Conservation (phyloP, 352 stramenopile genomes). For the Phytophthora uliginosa region DNA sequence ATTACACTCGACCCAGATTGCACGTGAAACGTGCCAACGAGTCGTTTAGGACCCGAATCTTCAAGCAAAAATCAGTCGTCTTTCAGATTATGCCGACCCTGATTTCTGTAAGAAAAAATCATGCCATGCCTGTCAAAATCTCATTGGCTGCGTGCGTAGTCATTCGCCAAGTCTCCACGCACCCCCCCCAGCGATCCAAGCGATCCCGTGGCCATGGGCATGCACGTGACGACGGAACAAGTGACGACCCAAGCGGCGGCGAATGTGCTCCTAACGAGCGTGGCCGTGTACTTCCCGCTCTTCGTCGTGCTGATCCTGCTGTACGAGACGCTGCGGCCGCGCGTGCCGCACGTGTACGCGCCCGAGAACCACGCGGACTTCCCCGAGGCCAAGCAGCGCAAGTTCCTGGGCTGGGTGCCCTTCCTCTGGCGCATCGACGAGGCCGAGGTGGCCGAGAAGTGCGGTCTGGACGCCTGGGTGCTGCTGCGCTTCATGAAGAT, state of each 20-base stretch:
- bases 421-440: slow-evolving; percentile 70
- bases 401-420: slow-evolving; percentile 68
- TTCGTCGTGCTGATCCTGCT: slow-evolving; percentile 61
- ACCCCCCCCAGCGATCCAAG: background rate
- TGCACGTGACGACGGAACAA: slow-evolving; percentile 34
- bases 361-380: slow-evolving; percentile 59
- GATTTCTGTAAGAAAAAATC: background rate
- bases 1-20: too few relatives aligned
- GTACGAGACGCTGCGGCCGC: slow-evolving; percentile 70
- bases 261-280: slow-evolving; percentile 68
- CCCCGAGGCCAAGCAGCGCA: slow-evolving; percentile 34
- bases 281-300: slow-evolving; percentile 74
- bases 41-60: too few relatives aligned
- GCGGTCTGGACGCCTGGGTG: slow-evolving; percentile 78
- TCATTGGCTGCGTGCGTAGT: background rate
- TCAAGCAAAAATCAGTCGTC: too few relatives aligned
- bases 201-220: slow-evolving; percentile 11
- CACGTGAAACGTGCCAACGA: too few relatives aligned
- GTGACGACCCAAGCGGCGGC: slow-evolving; percentile 42
- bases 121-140: slow-evolving; percentile 12
- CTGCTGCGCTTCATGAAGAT: slow-evolving; percentile 83
- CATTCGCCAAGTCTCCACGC: slow-evolving; percentile 20
- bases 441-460: slow-evolving; percentile 63
- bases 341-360: slow-evolving; percentile 54
- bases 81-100: background rate